phyloP scores from a whole-genome alignment of 768 basidiomycete species.

The Pleurotus citrinopileatus region DNA sequence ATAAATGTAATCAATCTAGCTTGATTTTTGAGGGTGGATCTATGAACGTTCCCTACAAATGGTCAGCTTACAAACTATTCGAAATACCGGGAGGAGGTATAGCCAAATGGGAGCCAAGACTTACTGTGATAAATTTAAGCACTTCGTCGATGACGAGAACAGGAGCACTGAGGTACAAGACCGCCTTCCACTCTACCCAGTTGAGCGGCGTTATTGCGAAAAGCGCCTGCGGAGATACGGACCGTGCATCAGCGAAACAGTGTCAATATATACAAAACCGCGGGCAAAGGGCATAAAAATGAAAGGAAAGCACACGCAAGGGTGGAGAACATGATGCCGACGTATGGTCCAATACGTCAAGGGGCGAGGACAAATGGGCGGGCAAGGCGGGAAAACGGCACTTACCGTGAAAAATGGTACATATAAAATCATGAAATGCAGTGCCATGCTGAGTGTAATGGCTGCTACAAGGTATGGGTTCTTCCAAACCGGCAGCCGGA shows the following conservation, averaged over 20 bases:
- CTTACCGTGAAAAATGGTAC: constrained; percentile 93
- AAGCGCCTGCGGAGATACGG: constrained; percentile 46
- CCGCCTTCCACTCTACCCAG: constrained; percentile 94
- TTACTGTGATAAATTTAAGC: constrained; percentile 79
- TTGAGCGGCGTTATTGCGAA: constrained; percentile 95
- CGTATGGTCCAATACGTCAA: background rate
- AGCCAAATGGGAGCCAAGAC: constrained; percentile 20
- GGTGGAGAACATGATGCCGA: background rate
- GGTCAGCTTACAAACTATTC: background rate
- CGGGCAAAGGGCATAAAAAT: background rate
- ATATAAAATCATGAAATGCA: constrained; percentile 95
- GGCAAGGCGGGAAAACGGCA: constrained; percentile 15
- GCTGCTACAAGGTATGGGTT: constrained; percentile 92
- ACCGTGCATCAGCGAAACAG: constrained; percentile 6
- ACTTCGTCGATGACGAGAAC: constrained; percentile 89
- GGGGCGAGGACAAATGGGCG: background rate
- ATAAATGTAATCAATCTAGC: constrained; percentile 24
- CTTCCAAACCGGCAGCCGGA: constrained; percentile 89
- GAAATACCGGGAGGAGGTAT: background rate
- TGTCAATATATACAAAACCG: background rate
- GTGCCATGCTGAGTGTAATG: constrained; percentile 85
- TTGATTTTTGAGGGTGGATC: constrained; percentile 44
- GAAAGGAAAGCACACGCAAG: background rate
- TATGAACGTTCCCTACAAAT: constrained; percentile 42
- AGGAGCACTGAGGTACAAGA: constrained; percentile 82